Evolutionary conservation across 1,284 basidiomycete genomes (phyloP).

Genomic region (Fomitiporia mediterranea): DNA sequence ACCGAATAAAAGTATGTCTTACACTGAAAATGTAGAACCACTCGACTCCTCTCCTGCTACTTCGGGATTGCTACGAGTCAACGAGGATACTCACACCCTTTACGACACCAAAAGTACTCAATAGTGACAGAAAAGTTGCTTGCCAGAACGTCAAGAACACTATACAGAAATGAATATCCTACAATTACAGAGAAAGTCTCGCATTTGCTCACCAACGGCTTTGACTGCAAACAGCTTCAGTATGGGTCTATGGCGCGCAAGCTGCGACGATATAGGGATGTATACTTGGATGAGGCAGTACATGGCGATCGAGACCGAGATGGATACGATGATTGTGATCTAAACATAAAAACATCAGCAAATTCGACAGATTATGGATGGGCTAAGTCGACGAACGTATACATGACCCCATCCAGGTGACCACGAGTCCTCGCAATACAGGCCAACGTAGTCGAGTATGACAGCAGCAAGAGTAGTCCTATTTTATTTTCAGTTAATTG

Average conservation of each 20-base stretch:
- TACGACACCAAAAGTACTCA: conserved; percentile 59
- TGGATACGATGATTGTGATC: conserved; percentile 59
- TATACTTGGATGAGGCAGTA: conserved; percentile 79
- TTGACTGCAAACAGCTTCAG: conserved; percentile 73
- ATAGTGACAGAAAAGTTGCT: conserved; percentile 53
- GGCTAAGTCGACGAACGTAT: conserved; percentile 42
- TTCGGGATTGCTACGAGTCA: conserved; percentile 67
- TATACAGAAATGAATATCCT: conserved; percentile 23
- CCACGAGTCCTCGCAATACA: conserved; percentile 73
- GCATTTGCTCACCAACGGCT: conserved; percentile 50
- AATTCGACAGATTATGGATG: background rate
- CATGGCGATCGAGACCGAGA: conserved; percentile 78
- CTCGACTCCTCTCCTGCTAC: conserved; percentile 55
- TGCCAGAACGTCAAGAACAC: conserved; percentile 84
- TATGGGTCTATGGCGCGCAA: conserved; percentile 60
- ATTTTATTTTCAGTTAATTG: background rate
- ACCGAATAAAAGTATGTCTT: conserved; percentile 3
- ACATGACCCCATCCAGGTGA: conserved; percentile 65
- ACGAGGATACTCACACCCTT: conserved; percentile 54
- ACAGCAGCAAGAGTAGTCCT: conserved; percentile 65
- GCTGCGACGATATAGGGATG: conserved; percentile 48
- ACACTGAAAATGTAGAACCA: conserved; percentile 42
- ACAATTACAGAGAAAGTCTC: background rate
- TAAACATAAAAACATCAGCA: conserved; percentile 25
- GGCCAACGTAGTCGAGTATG: conserved; percentile 56